Evolutionary conservation across 1,284 basidiomycete genomes (phyloP).

Genomic region (Xanthoconium separans): DNA sequence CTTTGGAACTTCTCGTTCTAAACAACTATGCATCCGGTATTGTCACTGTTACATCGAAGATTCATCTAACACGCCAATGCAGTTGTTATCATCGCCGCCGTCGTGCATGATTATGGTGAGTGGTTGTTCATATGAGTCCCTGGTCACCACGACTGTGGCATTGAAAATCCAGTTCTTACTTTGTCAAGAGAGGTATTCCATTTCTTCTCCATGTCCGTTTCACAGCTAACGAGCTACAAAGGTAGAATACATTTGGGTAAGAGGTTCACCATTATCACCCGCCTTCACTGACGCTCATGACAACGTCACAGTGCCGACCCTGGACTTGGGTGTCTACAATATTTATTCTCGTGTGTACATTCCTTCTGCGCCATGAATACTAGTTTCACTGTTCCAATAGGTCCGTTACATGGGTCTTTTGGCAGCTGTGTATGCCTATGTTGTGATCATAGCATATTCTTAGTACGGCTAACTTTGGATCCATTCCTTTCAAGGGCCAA

Average conservation of each 20-base stretch:
- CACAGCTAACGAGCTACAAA: not conserved
- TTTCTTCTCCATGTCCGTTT: not conserved
- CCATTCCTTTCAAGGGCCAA: no score
- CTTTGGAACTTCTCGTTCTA: not conserved
- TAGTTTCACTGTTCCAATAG: not conserved
- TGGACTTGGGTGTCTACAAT: conserved; percentile 9
- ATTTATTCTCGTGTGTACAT: conserved; percentile 4
- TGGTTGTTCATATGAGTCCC: conserved; percentile 8
- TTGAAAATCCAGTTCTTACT: conserved; percentile 3
- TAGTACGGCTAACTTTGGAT: no score
- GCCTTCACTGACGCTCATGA: not conserved
- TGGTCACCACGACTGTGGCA: no score
- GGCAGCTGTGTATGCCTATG: conserved; percentile 5
- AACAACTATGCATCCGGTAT: not conserved
- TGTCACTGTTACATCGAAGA: not conserved
- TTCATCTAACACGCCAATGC: not conserved
- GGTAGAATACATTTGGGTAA: conserved; percentile 13
- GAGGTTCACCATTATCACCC: not conserved
- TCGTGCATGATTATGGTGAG: no score
- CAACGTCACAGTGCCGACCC: not conserved
- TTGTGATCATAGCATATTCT: no score
- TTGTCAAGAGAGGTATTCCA: conserved; percentile 1
- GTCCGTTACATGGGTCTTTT: conserved; percentile 11
- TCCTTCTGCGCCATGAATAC: fast-evolving
- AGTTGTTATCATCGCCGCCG: not conserved